A percentile compares a stretch with the other conserved stretches of the same genome.
phyloP scores from a whole-genome alignment of 345 rosid species.

The Rhizophora mangle region DNA sequence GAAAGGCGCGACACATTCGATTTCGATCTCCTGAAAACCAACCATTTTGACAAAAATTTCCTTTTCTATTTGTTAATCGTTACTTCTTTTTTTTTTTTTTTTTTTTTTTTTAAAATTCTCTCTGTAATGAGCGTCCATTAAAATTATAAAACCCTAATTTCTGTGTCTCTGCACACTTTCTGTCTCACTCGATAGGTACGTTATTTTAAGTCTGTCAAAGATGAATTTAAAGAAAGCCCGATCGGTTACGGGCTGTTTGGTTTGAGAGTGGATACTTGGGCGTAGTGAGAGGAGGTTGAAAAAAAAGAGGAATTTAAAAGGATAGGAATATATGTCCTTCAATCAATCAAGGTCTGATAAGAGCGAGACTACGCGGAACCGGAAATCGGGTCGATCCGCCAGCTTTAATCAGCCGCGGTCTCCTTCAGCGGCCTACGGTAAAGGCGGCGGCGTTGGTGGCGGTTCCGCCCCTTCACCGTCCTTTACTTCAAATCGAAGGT shows the following conservation, averaged over 20 bases:
- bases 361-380: slow-evolving; percentile 58
- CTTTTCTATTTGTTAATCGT: too few relatives aligned
- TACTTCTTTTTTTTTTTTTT: too few relatives aligned
- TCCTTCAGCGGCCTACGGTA: slow-evolving; percentile 59
- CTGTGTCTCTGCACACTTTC: neutral
- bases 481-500: slow-evolving; percentile 63
- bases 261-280: slow-evolving; percentile 6
- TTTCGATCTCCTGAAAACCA: slow-evolving; percentile 51
- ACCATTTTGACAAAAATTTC: slow-evolving; percentile 20
- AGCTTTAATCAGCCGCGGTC: slow-evolving; percentile 67
- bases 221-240: slow-evolving; percentile 8
- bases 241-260: neutral
- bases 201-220: neutral
- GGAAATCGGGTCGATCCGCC: slow-evolving; percentile 73
- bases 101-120: neutral
- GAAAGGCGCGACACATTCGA: slow-evolving; percentile 32
- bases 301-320: slow-evolving; percentile 22
- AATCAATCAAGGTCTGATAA: slow-evolving; percentile 86
- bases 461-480: slow-evolving; percentile 63
- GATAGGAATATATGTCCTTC: slow-evolving; percentile 81
- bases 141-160: slow-evolving; percentile 61
- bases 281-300: slow-evolving; percentile 15
- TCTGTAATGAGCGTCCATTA: neutral
- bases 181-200: slow-evolving; percentile 30
- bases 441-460: slow-evolving; percentile 69